These are phyloP conservation scores for Mixia osmundae DNA, from an alignment of 1,284 basidiomycete genomes.

Conservation along the genomic window DNA sequence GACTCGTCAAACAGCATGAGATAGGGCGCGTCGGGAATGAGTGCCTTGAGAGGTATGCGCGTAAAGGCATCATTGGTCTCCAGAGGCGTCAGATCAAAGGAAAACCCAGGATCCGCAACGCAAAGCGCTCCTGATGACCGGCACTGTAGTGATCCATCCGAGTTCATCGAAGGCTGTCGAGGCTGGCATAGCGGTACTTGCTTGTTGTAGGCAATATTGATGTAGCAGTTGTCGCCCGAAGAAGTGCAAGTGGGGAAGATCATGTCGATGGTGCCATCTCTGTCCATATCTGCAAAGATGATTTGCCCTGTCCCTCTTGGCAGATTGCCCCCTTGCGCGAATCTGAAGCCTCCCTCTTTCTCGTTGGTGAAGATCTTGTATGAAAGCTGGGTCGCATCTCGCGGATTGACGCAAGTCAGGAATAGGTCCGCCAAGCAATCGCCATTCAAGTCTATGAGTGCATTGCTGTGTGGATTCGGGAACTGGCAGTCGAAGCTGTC, in stretches of 20 bases:
- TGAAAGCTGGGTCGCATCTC: conserved; percentile 25
- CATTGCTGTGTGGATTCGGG: conserved; percentile 75
- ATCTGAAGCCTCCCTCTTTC: conserved; percentile 44
- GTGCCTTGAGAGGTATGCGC: conserved; percentile 37
- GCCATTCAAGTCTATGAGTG: conserved; percentile 82
- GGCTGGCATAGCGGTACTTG: conserved; percentile 55
- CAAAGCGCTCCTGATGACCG: conserved; percentile 60
- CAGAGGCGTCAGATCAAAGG: conserved; percentile 37
- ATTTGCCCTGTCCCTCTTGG: conserved; percentile 56
- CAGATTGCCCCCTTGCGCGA: conserved; percentile 42
- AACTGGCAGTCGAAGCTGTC: conserved; percentile 34
- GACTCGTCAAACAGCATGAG: conserved; percentile 42
- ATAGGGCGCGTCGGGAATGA: conserved; percentile 32
- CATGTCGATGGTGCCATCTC: conserved; percentile 91
- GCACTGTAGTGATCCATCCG: too few relatives aligned
- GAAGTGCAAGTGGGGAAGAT: conserved; percentile 61
- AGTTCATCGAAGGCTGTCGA: too few relatives aligned
- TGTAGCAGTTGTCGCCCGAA: conserved; percentile 45
- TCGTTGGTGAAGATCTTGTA: conserved; percentile 86
- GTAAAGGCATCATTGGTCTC: conserved; percentile 33
- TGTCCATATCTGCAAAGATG: conserved; percentile 78
- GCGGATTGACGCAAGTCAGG: conserved; percentile 50
- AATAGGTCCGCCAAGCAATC: conserved; percentile 94
- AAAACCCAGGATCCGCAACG: conserved; percentile 51
- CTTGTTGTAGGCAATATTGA: conserved; percentile 85